A percentile compares a stretch with the other conserved stretches of the same genome.
Conservation (phyloP, 805 yeast genomes). For the Brettanomyces anomalus region DNA sequence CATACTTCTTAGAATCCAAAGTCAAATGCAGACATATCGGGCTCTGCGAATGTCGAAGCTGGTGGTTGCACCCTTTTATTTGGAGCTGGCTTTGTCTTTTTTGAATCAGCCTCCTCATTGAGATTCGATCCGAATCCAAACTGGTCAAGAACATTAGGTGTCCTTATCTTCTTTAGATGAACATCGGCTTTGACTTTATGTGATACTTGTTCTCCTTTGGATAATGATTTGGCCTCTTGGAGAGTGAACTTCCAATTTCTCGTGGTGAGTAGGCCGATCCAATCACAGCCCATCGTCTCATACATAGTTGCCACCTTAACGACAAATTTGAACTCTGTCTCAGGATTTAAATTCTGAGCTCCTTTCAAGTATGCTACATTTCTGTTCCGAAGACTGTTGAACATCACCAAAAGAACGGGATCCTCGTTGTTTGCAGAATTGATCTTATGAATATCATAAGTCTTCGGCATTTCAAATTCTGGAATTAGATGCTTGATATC, state of each 20-base stretch:
- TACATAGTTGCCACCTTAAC: constrained; percentile 58
- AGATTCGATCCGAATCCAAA: neutral
- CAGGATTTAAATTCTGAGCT: constrained; percentile 32
- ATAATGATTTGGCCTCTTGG: no score
- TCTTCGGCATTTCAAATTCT: constrained; percentile 23
- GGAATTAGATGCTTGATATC: constrained; percentile 22
- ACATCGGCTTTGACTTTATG: no score
- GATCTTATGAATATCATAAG: constrained; percentile 28
- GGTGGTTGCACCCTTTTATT: constrained; percentile 1
- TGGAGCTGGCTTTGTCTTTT: neutral
- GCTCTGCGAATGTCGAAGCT: constrained; percentile 35
- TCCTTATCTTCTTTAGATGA: no score
- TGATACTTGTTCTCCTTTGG: no score
- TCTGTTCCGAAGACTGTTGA: constrained; percentile 48
- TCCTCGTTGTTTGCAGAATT: constrained; percentile 41
- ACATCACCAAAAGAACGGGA: constrained; percentile 68
- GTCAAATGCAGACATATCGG: constrained; percentile 68
- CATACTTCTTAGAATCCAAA: constrained; percentile 29
- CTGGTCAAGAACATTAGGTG: no score
- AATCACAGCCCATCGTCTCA: constrained; percentile 87
- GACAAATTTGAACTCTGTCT: constrained; percentile 53
- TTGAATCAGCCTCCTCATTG: neutral
- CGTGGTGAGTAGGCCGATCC: constrained; percentile 53
- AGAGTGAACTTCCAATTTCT: constrained; percentile 56
- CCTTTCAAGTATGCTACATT: constrained; percentile 42